Evolutionary conservation across 164 flowering plant genomes (phyloP), one percentile per base, ranked within the genome.

Genomic region (Piper longum): DNA sequence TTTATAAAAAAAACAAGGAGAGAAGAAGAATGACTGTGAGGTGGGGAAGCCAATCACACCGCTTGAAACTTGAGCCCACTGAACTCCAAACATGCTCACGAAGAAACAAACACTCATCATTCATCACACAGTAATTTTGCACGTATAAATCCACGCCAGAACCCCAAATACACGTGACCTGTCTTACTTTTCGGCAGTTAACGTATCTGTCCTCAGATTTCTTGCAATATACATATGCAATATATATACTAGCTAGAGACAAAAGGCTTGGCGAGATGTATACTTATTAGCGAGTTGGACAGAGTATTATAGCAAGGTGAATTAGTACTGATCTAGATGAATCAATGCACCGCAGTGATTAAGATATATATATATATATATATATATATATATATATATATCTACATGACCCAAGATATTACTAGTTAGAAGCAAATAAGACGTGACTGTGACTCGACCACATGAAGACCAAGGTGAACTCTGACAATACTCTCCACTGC

Each of bases 21-120:
- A n/a, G 56, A 1, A 26, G 36, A 26, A 2, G 36, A 26, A 26
- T 26, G 36, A 26, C 36, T 26, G 69, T 65, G 70, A 70, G 19
- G 59, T 19, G 39, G 39, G 39, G 12, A 41, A 26, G 41, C 79
- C 81, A 76, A 79, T 79, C 78, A 76, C 65, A 70, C 54, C 67
- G 71, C 64, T 74, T 42, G 61, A 74, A 79, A 77, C 78, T 71
- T 77, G 80, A 78, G 76, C 86, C 80, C 83, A 78, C 82, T 61
- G 60, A 16, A 56, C 62, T 59, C 18, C 2, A 44, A 61, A 56
- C 44, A 18, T 40, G 9, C 41, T 52, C 16, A 11, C 63, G 67
- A 70, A 67, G 68, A 55, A 74, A 76, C 79, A 76, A 82, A 78
- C 61, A 66, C 73, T 76, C 77, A 80, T 78, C 73, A 82, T 75